Evolutionary conservation across 495 filamentous ascomycete species (phyloP).

Genomic region (Lophium mytilinum): DNA sequence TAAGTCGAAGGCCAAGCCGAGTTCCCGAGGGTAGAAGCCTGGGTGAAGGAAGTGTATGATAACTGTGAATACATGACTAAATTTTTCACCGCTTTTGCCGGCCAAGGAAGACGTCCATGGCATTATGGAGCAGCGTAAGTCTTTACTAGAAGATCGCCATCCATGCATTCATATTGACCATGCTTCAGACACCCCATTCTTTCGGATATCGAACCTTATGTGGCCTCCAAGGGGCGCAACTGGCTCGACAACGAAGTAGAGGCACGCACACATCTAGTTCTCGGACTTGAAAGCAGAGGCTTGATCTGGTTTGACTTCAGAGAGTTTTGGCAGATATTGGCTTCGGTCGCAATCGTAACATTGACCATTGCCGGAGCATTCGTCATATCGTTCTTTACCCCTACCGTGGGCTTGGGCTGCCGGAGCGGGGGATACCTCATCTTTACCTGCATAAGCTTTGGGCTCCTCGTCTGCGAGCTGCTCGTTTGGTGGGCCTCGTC

Average conservation of each 20-base stretch:
- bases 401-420: constrained; percentile 45
- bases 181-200: constrained; percentile 34
- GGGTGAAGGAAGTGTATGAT: constrained; percentile 8
- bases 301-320: constrained; percentile 38
- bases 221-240: constrained; percentile 33
- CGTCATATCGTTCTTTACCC: constrained; percentile 38
- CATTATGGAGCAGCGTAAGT: constrained; percentile 36
- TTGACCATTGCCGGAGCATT: constrained; percentile 34
- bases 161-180: not conserved
- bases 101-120: constrained; percentile 41
- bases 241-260: constrained; percentile 33
- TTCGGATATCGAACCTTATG: constrained; percentile 36
- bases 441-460: constrained; percentile 31
- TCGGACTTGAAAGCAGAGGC: constrained; percentile 28
- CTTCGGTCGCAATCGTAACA: constrained; percentile 31
- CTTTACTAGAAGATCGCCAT: too few species aligned
- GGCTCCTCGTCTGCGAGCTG: constrained; percentile 33
- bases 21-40: not conserved
- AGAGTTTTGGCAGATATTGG: constrained; percentile 37
- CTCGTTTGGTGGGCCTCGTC: constrained; percentile 32
- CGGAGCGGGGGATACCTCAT: constrained; percentile 42
- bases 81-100: constrained; percentile 38
- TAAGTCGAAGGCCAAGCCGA: not conserved
- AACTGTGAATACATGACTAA: constrained; percentile 12
- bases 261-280: constrained; percentile 32